Base-by-base conservation (phyloP, 192 early-diverging fungal genomes). In the Umbelopsis sp. region DNA sequence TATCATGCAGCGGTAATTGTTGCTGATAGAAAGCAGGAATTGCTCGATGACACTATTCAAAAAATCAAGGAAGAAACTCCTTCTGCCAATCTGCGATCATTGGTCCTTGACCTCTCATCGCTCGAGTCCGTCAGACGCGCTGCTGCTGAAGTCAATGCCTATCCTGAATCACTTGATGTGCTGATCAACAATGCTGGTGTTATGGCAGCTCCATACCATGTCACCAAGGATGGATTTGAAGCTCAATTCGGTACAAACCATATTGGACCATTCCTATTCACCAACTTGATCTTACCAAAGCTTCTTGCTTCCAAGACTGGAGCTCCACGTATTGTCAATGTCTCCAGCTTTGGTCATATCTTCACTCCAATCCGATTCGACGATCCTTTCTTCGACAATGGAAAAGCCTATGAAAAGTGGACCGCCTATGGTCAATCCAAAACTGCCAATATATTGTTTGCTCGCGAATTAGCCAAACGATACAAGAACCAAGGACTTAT, bases 181-280 rank as follows among this genome's bases (percentile, higher is more conserved):
- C n/a, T 50, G 47, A 50, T 50, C 17, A 50, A 50, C 47, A 50
- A 50, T 20, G 47, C 47, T 50, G 47, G 20, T 12, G 82, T 92
- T 21, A 91, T 92, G 90, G 77, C 75, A 31, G 68, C 80, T 16
- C 88, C 91, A 4, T 82, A 76, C 22, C 47, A 69, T 0, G 78
- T 84, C 47, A 80, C 85, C 31, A 74, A 68, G 34, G 85, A 92
- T 44, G 86, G 84, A 22, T 86, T 91, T 24, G 91, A 91, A 78
- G 34, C 75, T 62, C 90, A 91, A 72, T 87, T 90, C 45, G 83
- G 81, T 12, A 88, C 85, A 24, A 92, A 92, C 81, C 88, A 91
- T 49, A 68, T 92, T 34, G 90, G 81, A 45, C 83, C 82, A 43
- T 81, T 79, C 72, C 74, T 66, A 0, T 73, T 86, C 50, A 84